Base-by-base conservation (phyloP, 2,329 filamentous ascomycete genomes). In the Teratosphaeria zuluensis region DNA sequence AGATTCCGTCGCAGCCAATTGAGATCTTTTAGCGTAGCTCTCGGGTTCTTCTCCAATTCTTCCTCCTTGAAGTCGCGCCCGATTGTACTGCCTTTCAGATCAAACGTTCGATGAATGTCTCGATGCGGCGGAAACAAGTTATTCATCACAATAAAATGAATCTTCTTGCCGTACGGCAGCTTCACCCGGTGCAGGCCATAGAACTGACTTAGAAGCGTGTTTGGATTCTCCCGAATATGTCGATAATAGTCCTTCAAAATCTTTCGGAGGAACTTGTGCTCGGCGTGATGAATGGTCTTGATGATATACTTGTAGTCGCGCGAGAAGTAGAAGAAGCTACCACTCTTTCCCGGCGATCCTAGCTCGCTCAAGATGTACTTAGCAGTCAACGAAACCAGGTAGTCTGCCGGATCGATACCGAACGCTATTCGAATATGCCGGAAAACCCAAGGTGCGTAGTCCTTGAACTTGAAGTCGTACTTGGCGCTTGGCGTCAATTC, bases 381-480 rank as follows among this genome's bases (percentile, higher is more conserved):
- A 74, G 92, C 94, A 14, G 94, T 97, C 69, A 99, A 78, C 7
- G 94, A 99, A 85, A 99, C 95, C 61, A 99, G 84, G 72, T 99
- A 99, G 75, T 99, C 94, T 66, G 92, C 94, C 24, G 94, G 94
- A 71, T 99, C 94, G 58, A 97, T 84, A 67, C 88, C 85, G 78
- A 99, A 99, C 63, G 87, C 88, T 54, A 85, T 80, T 65, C 94
- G 89, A 51, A 99, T 81, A 75, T 91, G 90, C 69, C 94, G 90
- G 76, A 99, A 99, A 60, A 99, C 94, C 92, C 92, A 97, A 59
- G 94, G 94, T n/a, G 92, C 92, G 75, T 99, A 99, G 77, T 99
- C 94, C 78, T 99, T 99, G 81, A 99, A 99, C 76, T 99, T 99
- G 85, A 99, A 99, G 77, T 99, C 94, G 78, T 99, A 99, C 76